phyloP scores from a whole-genome alignment of 345 rosid genomes.

The Eucalyptus cloeziana region DNA sequence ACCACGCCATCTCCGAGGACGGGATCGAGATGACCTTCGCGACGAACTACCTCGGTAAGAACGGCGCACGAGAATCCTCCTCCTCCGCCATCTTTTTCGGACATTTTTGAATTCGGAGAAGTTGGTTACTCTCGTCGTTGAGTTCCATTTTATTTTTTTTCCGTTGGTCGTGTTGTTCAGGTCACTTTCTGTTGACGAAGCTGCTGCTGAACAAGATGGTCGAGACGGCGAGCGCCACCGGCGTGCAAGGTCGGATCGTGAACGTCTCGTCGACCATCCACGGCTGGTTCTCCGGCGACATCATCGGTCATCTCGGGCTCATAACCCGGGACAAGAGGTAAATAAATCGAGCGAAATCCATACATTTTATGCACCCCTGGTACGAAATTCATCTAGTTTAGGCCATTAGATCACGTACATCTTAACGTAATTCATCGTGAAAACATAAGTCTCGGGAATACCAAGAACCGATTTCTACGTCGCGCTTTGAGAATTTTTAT shows the following conservation, averaged over 20 bases:
- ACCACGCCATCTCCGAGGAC: constrained; percentile 88
- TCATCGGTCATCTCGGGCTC: constrained; percentile 51
- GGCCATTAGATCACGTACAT: not conserved
- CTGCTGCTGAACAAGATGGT: constrained; percentile 57
- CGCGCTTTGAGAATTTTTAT: not conserved
- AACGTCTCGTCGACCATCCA: constrained; percentile 85
- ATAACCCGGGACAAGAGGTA: constrained; percentile 67
- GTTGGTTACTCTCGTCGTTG: not conserved
- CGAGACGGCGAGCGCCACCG: constrained; percentile 52
- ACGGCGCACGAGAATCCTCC: not conserved
- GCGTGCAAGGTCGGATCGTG: constrained; percentile 71
- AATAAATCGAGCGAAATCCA: not conserved
- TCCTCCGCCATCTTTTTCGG: not conserved
- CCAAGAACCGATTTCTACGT: not conserved
- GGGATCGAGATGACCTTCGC: constrained; percentile 99
- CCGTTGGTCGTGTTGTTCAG: constrained; percentile 10
- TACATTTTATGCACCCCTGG: not conserved
- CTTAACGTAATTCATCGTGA: not conserved
- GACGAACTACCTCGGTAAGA: constrained; percentile 81
- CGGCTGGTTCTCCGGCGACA: constrained; percentile 82
- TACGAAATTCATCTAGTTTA: not conserved
- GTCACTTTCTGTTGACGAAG: constrained; percentile 82
- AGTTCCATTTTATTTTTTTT: not conserved
- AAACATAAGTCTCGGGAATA: not conserved
- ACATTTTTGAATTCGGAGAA: not conserved